A percentile compares a stretch with the other conserved stretches of the same genome.
Conservation (phyloP, 192 early-diverging fungal species). For the Diversispora epigaea region DNA sequence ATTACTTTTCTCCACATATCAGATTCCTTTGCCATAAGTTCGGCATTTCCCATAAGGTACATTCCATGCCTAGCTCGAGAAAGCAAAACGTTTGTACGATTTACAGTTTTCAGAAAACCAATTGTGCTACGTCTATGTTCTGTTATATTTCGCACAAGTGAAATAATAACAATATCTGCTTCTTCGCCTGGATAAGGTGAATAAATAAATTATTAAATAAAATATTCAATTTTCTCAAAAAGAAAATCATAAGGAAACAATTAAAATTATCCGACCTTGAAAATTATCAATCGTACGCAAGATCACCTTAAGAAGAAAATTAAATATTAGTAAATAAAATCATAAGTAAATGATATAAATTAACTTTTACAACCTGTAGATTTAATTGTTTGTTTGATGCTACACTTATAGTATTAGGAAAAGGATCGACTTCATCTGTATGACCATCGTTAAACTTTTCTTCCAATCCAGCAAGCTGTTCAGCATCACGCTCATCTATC, state of each 20-base stretch:
- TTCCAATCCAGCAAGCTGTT: constrained; percentile 35
- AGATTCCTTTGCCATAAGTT: constrained; percentile 34
- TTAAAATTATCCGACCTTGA: no score
- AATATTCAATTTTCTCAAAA: no score
- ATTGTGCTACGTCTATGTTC: constrained; percentile 34
- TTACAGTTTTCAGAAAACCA: constrained; percentile 56
- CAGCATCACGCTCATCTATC: constrained; percentile 44
- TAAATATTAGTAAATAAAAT: no score
- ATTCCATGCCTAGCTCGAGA: no score
- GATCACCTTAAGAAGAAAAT: no score
- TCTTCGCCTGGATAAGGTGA: no score
- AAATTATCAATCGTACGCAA: constrained; percentile 49
- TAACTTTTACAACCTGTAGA: no score
- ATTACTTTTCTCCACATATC: constrained; percentile 48
- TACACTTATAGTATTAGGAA: not conserved
- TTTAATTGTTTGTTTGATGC: not conserved
- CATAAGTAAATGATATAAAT: no score
- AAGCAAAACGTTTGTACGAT: constrained; percentile 59
- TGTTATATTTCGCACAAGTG: constrained; percentile 41
- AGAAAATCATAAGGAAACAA: no score
- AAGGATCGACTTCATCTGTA: not conserved
- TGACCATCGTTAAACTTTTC: not conserved
- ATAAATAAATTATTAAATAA: no score
- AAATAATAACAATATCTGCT: constrained; percentile 46
- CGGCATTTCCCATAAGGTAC: constrained; percentile 55